phyloP scores from a whole-genome alignment of 1,284 basidiomycete species.

The Boletellus deceptivus region DNA sequence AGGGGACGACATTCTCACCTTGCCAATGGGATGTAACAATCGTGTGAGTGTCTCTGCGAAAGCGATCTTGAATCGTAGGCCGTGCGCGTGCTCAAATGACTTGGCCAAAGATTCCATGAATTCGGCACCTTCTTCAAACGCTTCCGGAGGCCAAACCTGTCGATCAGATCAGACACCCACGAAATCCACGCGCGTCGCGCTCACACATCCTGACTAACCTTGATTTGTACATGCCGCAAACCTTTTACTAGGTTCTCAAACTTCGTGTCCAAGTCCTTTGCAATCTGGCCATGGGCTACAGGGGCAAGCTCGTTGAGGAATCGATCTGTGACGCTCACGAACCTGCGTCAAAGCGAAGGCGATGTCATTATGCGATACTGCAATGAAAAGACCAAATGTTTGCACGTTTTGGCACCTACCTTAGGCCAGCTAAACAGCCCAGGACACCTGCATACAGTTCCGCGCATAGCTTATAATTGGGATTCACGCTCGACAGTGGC shows the following conservation, averaged over 20 bases:
- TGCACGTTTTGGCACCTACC: conserved; percentile 43
- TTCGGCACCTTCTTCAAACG: conserved; percentile 92
- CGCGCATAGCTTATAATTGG: conserved; percentile 77
- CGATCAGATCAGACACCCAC: neutral
- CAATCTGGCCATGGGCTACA: conserved; percentile 68
- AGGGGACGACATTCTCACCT: conserved; percentile 45
- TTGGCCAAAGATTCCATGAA: conserved; percentile 84
- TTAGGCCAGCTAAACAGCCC: conserved; percentile 76
- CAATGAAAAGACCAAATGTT: neutral
- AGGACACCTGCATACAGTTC: conserved; percentile 81
- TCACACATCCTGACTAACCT: conserved; percentile 45
- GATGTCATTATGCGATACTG: neutral
- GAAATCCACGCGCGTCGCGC: neutral
- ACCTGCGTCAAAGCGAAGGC: conserved; percentile 44
- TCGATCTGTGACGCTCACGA: conserved; percentile 84
- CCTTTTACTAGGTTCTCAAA: conserved; percentile 83
- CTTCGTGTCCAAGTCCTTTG: conserved; percentile 76
- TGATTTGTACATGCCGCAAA: conserved; percentile 76
- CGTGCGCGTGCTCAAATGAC: conserved; percentile 84
- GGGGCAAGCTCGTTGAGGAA: conserved; percentile 79
- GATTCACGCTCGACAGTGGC: conserved; percentile 60
- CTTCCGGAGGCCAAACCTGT: conserved; percentile 90
- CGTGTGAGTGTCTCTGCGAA: conserved; percentile 84
- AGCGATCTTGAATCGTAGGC: conserved; percentile 78
- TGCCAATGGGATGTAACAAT: conserved; percentile 86